phyloP scores from a whole-genome alignment of 2,329 filamentous ascomycete genomes.

The Venturia aucupariae region DNA sequence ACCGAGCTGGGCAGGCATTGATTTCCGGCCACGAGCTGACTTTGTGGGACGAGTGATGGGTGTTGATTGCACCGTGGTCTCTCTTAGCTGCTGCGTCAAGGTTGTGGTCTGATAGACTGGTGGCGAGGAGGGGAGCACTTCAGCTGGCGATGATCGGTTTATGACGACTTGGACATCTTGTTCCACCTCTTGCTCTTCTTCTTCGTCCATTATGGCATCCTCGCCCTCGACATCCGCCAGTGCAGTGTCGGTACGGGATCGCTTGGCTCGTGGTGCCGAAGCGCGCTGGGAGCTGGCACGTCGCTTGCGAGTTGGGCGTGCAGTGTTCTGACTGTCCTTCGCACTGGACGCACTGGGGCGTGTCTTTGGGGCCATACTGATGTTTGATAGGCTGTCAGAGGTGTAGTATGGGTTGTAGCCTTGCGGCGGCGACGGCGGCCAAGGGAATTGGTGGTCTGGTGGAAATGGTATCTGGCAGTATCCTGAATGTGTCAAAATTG shows the following conservation, averaged over 20 bases:
- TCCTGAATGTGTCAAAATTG: not conserved
- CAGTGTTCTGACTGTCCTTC: not conserved
- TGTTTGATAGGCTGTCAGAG: not conserved
- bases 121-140: not conserved
- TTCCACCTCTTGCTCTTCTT: not conserved
- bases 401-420: not conserved
- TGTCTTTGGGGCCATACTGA: not conserved
- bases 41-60: constrained; percentile 1
- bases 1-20: not conserved
- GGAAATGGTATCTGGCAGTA: not conserved
- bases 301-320: constrained; percentile 1
- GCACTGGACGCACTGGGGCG: not conserved
- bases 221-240: not conserved
- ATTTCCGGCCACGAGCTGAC: not conserved
- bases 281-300: not conserved
- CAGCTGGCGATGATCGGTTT: not conserved
- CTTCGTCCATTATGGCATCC: not conserved
- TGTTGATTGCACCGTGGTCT: not conserved
- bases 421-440: not conserved
- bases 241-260: not conserved
- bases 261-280: not conserved
- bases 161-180: not conserved
- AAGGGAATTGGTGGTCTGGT: not conserved
- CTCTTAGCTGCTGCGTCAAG: not conserved
- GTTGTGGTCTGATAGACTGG: constrained; percentile 4